phyloP scores from a whole-genome alignment of 2,329 filamentous ascomycete species.

The Cytospora paraplurivora region DNA sequence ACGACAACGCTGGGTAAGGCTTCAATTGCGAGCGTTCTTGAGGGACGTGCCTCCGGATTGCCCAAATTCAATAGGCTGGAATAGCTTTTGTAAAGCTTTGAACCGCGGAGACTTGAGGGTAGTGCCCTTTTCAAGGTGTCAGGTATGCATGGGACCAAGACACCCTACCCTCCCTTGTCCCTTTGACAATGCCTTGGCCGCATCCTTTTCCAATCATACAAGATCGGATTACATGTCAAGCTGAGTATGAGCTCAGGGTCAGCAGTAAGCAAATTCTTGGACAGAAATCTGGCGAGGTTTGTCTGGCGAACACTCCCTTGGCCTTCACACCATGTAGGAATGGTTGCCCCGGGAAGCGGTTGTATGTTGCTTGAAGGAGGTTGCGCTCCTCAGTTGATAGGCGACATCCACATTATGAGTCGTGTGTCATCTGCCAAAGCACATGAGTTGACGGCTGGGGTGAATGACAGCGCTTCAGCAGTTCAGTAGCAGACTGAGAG shows the following conservation, averaged over 20 bases:
- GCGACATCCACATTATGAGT: constrained; percentile 13
- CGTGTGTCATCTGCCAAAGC: constrained; percentile 22
- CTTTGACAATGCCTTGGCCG: constrained; percentile 15
- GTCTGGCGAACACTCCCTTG: not conserved
- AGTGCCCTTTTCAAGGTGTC: not conserved
- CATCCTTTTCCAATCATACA: constrained; percentile 26
- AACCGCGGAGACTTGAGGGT: not conserved
- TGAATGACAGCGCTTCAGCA: not conserved
- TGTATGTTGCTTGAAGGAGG: constrained; percentile 7
- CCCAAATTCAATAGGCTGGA: not conserved
- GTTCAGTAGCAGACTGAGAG: not conserved
- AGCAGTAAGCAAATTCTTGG: constrained; percentile 5
- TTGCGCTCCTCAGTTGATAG: not conserved
- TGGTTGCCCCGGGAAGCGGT: not conserved
- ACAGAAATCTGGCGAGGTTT: not conserved
- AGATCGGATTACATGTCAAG: constrained; percentile 27
- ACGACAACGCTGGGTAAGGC: not conserved
- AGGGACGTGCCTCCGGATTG: not conserved
- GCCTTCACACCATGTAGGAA: not conserved
- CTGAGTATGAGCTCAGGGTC: not conserved
- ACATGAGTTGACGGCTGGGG: not conserved
- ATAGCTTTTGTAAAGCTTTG: not conserved
- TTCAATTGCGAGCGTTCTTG: not conserved
- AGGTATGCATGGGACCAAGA: constrained; percentile 10
- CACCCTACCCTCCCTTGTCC: constrained; percentile 12